phyloP scores from a whole-genome alignment of 1,284 basidiomycete genomes.

The Microbotryomycetes sp. region DNA sequence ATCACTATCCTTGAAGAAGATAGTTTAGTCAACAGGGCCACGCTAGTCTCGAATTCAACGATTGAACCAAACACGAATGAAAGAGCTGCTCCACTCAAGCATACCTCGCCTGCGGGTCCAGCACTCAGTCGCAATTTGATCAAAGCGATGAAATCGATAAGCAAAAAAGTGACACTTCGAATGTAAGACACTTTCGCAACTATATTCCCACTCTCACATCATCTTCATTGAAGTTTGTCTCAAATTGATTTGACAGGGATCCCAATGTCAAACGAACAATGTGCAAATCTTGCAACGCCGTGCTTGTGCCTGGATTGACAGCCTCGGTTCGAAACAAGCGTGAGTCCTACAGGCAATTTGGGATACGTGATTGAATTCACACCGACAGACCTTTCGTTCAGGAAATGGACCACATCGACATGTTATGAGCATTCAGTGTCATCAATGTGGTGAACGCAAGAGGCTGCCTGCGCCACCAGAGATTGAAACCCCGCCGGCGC shows the following conservation, averaged over 20 bases:
- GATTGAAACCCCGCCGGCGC: neutral
- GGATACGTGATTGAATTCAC: conserved; percentile 24
- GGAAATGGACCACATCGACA: conserved; percentile 22
- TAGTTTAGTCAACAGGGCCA: no score
- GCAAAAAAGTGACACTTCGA: conserved; percentile 63
- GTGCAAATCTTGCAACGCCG: conserved; percentile 59
- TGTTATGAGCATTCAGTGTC: conserved; percentile 17
- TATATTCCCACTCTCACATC: neutral
- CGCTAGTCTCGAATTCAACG: no score
- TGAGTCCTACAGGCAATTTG: conserved; percentile 41
- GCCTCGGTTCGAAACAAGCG: conserved; percentile 58
- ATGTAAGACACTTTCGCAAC: conserved; percentile 50
- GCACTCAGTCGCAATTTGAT: conserved; percentile 51
- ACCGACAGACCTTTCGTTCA: neutral
- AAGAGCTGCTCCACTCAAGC: no score
- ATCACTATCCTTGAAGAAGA: no score
- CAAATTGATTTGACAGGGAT: conserved; percentile 51
- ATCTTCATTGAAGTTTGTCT: neutral
- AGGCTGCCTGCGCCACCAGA: conserved; percentile 21
- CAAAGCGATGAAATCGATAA: conserved; percentile 59
- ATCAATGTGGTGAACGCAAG: conserved; percentile 8
- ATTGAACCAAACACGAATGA: no score
- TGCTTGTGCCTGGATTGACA: conserved; percentile 62
- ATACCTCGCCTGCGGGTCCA: no score
- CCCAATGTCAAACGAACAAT: conserved; percentile 67